Evolutionary conservation across 2,329 filamentous ascomycete species (phyloP), one percentile per base, ranked within the genome.

Genomic region (Phialophora tarda): DNA sequence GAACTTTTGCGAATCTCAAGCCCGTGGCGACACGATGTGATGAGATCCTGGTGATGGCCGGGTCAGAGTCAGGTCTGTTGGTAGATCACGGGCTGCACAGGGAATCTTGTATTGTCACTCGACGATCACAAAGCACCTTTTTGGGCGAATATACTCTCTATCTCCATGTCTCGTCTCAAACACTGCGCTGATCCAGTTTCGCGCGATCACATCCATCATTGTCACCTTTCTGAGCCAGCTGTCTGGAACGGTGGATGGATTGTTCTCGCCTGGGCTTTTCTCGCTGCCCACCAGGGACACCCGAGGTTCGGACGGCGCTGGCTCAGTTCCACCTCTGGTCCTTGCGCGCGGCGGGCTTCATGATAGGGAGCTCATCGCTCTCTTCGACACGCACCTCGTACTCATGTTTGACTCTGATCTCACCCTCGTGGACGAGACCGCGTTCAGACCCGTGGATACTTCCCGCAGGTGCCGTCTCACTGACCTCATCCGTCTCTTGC

Each of bases 341-440:
- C 12, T 28, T 17, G 21, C 48, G 48, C 5, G 0, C 48, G 48
- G 1, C 48, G 2, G 21, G 21, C 21, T 26, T 51, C 21, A 12
- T 51, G 23, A 51, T 51, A 23, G 34, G 32, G n/a, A 58, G 55
- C 14, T 21, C 28, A 30, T 61, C 58, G 21, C n/a, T 10, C 30
- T 53, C 53, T 44, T 64, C 62, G 17, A 64, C 44, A 4, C 54
- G 53, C 28, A 64, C 62, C 44, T 64, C 62, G 24, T 64, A 64
- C 62, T 59, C 54, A 23, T 59, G 62, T 28, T 64, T 64, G 54
- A 64, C 55, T 24, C 32, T 44, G n/a, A 64, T 64, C 26, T 41
- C 62, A 12, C 50, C 17, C n/a, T 61, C 44, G 21, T 41, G 26
- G 47, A 53, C 56, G 8, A 41, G 32, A 11, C 32, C 54, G 47